phyloP scores from a whole-genome alignment of 2,329 filamentous ascomycete genomes.

The Chaetomium globosum region DNA sequence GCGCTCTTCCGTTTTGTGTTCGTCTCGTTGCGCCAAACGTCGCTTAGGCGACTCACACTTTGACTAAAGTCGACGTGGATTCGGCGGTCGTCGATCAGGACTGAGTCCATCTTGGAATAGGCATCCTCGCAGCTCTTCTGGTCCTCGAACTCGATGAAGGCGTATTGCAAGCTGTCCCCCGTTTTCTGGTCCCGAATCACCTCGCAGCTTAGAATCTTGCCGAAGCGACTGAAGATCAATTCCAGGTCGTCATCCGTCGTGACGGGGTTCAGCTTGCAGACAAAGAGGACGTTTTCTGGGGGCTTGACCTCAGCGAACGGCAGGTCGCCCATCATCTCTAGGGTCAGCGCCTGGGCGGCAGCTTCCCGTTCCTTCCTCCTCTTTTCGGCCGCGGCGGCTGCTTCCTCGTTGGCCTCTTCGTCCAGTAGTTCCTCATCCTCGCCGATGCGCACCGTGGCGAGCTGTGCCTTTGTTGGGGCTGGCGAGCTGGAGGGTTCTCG shows the following conservation, averaged over 20 bases:
- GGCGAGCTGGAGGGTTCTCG: constrained; percentile 79
- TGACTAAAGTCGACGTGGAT: constrained; percentile 99
- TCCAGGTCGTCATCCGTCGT: constrained; percentile 93
- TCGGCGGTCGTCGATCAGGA: constrained; percentile 92
- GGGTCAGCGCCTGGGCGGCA: constrained; percentile 86
- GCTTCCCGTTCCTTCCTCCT: constrained; percentile 85
- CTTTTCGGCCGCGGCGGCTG: constrained; percentile 67
- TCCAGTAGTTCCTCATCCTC: constrained; percentile 80
- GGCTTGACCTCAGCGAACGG: constrained; percentile 97
- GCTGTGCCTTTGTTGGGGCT: constrained; percentile 77
- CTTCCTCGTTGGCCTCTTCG: constrained; percentile 71
- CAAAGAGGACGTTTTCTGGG: constrained; percentile 94
- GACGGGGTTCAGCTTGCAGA: constrained; percentile 97
- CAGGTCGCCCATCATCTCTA: constrained; percentile 97
- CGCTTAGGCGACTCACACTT: constrained; percentile 83
- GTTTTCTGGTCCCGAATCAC: constrained; percentile 93
- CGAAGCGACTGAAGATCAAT: constrained; percentile 95
- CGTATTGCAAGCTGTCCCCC: constrained; percentile 93
- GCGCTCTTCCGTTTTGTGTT: constrained; percentile 72
- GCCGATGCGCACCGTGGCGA: constrained; percentile 87
- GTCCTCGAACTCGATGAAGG: constrained; percentile 95
- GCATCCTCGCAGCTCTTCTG: constrained; percentile 91
- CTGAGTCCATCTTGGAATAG: constrained; percentile 98
- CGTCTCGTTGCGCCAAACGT: constrained; percentile 83
- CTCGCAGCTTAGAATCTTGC: constrained; percentile 92